Conservation (phyloP, 768 basidiomycete species). For the Mycena crocata region DNA sequence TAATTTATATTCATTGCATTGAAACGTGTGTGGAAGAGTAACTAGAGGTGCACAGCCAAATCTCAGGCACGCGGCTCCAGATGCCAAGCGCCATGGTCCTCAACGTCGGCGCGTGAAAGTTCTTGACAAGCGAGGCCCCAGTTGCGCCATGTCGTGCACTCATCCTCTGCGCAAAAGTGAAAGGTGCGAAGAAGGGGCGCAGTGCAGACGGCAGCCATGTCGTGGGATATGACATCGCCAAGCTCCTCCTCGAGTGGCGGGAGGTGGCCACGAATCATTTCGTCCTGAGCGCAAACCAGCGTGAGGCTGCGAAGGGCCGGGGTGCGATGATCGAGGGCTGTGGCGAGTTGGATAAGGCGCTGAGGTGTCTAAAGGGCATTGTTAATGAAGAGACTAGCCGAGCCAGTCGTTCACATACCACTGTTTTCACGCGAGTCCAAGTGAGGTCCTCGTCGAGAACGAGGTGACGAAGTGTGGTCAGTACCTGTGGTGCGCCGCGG, state of each 20-base stretch:
- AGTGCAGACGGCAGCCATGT: background rate
- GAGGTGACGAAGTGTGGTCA: background rate
- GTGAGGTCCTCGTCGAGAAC: background rate
- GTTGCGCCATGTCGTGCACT: background rate
- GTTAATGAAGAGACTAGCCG: no score
- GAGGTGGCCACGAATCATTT: no score
- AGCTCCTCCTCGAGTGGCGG: no score
- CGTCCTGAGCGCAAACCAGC: no score
- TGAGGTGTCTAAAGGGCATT: no score
- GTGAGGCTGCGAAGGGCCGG: no score
- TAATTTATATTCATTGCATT: no score
- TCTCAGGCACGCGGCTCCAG: no score
- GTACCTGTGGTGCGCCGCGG: background rate
- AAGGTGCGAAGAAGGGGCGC: background rate
- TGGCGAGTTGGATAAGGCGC: no score
- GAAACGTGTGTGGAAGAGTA: no score
- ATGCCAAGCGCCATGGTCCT: constrained; percentile 16
- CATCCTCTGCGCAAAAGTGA: background rate
- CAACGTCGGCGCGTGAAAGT: background rate
- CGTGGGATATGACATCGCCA: background rate
- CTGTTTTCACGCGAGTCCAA: background rate
- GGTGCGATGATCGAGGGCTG: no score
- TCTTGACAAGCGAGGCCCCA: background rate
- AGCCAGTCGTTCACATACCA: background rate
- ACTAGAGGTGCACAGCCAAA: no score